A percentile compares a stretch with the other conserved stretches of the same genome.
phyloP scores from a whole-genome alignment of 1,284 basidiomycete species.

The Salmacisia buchloeana region DNA sequence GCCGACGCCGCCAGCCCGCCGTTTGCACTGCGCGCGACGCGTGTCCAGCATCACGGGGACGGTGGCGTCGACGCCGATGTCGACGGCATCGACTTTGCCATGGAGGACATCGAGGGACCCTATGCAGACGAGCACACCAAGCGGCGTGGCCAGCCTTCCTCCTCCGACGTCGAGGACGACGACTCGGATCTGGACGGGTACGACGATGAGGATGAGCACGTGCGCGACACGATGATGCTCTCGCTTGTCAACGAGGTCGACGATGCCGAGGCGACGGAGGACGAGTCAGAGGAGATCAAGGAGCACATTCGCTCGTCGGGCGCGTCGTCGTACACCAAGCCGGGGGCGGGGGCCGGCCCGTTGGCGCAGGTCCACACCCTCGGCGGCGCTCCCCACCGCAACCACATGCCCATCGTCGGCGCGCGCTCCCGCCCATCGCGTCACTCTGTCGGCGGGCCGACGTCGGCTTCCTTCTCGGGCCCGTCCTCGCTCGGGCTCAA shows the following conservation, averaged over 20 bases:
- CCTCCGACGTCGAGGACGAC: slow-evolving; percentile 5
- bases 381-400: slow-evolving; percentile 18
- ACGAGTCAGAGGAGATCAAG: slow-evolving; percentile 29
- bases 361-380: not conserved
- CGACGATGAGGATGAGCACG: slow-evolving; percentile 10
- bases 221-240: slow-evolving; percentile 39
- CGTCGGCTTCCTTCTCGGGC: not conserved
- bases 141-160: not conserved
- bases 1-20: not conserved
- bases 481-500: not conserved
- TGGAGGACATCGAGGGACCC: slow-evolving; percentile 8
- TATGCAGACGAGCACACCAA: slow-evolving; percentile 1
- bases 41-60: slow-evolving; percentile 12
- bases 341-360: slow-evolving; percentile 18
- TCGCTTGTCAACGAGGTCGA: slow-evolving; percentile 20
- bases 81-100: slow-evolving; percentile 1
- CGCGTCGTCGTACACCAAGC: slow-evolving; percentile 16
- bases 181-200: slow-evolving; percentile 11
- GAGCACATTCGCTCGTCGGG: not conserved
- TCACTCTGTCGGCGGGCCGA: not conserved
- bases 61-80: slow-evolving; percentile 4
- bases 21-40: slow-evolving; percentile 14
- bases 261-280: slow-evolving; percentile 40
- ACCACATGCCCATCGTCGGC: slow-evolving; percentile 22
- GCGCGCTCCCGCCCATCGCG: slow-evolving; percentile 21